Conservation (phyloP, 768 basidiomycete species). For the Tricholoma saponaceum region DNA sequence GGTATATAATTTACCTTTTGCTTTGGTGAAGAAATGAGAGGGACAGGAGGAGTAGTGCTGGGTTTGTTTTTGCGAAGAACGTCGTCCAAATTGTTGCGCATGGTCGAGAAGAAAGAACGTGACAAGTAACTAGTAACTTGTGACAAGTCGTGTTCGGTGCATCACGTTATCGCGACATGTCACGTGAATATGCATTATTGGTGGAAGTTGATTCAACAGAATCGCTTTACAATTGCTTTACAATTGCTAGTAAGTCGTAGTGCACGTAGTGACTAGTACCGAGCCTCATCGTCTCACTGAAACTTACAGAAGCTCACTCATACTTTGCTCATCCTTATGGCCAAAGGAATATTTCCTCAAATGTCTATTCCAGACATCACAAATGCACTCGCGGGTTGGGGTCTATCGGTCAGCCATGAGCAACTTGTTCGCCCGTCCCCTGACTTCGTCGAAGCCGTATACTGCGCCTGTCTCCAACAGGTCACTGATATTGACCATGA, state of each 20-base stretch:
- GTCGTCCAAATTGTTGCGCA: conserved; percentile 5
- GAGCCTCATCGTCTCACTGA: no score
- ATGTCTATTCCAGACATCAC: conserved; percentile 66
- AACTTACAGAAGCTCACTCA: no score
- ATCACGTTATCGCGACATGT: background rate
- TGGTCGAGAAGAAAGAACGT: background rate
- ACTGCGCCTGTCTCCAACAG: conserved; percentile 67
- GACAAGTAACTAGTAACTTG: background rate
- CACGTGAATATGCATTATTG: no score
- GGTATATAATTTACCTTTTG: background rate
- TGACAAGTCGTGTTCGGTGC: conserved; percentile 16
- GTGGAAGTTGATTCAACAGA: no score
- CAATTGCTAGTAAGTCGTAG: no score
- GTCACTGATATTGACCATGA: conserved; percentile 62
- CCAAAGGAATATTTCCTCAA: conserved; percentile 56
- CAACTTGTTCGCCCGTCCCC: conserved; percentile 64
- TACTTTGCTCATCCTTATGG: conserved; percentile 23
- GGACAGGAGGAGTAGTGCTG: background rate
- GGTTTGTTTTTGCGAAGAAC: background rate
- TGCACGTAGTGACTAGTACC: no score
- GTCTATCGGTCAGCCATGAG: conserved; percentile 58
- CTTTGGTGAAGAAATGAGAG: background rate
- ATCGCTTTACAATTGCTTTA: no score
- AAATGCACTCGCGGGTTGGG: conserved; percentile 63
- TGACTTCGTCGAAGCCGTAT: conserved; percentile 70